These are phyloP conservation scores for Coemansia sp. DNA, from an alignment of 192 early-diverging fungal genomes.

Conservation along the genomic window DNA sequence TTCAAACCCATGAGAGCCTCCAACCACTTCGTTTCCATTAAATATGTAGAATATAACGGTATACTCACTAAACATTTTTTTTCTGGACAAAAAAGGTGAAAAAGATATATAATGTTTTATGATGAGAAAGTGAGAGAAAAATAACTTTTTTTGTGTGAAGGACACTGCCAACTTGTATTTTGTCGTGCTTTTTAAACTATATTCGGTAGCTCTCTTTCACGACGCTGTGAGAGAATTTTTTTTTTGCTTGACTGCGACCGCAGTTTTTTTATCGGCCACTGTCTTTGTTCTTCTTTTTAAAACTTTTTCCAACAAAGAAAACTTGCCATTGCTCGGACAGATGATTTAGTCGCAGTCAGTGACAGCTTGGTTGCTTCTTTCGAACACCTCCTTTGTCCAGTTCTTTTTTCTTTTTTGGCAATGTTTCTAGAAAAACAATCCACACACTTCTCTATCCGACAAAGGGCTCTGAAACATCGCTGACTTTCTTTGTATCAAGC, in stretches of 20 bases:
- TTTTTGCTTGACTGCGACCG: not conserved
- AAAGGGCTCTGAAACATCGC: too few species aligned
- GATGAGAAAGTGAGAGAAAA: not conserved
- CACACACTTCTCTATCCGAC: not conserved
- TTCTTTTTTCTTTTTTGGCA: too few species aligned
- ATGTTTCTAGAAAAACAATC: too few species aligned
- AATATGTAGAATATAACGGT: not conserved
- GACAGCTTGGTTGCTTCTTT: not conserved
- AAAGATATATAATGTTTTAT: not conserved
- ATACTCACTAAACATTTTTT: not conserved
- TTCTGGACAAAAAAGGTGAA: not conserved
- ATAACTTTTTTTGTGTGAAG: not conserved
- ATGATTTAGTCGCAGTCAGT: too few species aligned
- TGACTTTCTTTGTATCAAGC: too few species aligned
- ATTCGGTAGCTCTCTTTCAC: not conserved
- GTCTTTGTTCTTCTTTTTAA: not conserved
- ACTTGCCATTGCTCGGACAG: too few species aligned
- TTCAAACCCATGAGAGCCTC: not conserved
- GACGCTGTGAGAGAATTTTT: not conserved
- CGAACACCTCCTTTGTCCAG: not conserved
- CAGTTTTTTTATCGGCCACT: not conserved
- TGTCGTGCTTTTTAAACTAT: not conserved
- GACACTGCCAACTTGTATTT: not conserved
- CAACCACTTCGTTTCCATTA: not conserved
- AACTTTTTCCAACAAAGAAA: too few species aligned